Conservation (phyloP, 805 yeast species). For the Myxozyma melibiosi region DNA sequence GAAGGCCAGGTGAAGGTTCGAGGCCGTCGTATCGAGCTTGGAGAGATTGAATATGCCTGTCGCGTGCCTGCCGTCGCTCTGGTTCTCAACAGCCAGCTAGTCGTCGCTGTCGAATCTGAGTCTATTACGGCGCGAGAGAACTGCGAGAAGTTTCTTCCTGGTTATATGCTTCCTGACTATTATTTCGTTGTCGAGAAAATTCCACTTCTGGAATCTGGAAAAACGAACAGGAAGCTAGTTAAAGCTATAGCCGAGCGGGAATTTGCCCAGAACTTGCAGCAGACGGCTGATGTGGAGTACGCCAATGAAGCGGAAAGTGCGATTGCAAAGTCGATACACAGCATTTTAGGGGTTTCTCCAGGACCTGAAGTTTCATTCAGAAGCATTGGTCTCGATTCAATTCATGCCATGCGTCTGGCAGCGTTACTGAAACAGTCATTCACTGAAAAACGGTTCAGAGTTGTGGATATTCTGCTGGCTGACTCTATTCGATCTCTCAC, state of each 20-base stretch:
- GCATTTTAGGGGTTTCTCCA: slow-evolving; percentile 4
- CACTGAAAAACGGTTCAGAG: background rate
- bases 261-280: background rate
- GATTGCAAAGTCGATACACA: slow-evolving; percentile 2
- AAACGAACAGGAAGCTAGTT: slow-evolving; percentile 24
- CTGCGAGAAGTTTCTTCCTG: slow-evolving; percentile 24
- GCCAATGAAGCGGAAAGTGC: background rate
- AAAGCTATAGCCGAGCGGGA: background rate
- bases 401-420: slow-evolving; percentile 13
- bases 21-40: slow-evolving; percentile 41
- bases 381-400: slow-evolving; percentile 27
- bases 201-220: slow-evolving; percentile 35
- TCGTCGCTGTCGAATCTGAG: slow-evolving; percentile 20
- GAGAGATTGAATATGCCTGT: slow-evolving; percentile 37
- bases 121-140: background rate
- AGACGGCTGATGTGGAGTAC: background rate
- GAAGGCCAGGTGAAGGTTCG: slow-evolving; percentile 41
- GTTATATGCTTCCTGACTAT: slow-evolving; percentile 32
- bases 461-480: slow-evolving; percentile 11
- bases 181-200: slow-evolving; percentile 12
- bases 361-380: slow-evolving; percentile 3
- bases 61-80: slow-evolving; percentile 18
- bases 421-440: background rate
- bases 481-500: slow-evolving; percentile 3
- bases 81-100: slow-evolving; percentile 8